Evolutionary conservation across 805 yeast genomes (phyloP).

Genomic region (Candida arabinofermentans): DNA sequence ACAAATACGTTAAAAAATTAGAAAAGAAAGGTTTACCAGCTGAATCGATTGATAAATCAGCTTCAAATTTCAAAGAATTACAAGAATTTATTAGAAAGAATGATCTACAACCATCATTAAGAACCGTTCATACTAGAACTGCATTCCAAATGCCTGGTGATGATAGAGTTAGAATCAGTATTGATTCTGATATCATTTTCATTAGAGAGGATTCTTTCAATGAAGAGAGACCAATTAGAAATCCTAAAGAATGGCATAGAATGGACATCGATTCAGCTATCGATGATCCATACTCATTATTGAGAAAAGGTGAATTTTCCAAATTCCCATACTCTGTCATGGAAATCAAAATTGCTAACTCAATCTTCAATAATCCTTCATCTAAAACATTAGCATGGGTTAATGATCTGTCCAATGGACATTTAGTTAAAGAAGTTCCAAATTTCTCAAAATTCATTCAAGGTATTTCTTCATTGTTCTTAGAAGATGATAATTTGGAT

Average conservation of each 20-base stretch:
- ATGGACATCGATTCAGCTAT: constrained; percentile 80
- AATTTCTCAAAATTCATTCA: constrained; percentile 90
- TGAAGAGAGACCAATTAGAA: constrained; percentile 79
- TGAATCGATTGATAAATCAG: constrained; percentile 47
- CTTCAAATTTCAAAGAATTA: constrained; percentile 53
- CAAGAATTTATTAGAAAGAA: constrained; percentile 60
- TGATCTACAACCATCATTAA: constrained; percentile 76
- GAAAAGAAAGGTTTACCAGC: constrained; percentile 55
- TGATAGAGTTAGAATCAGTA: constrained; percentile 82
- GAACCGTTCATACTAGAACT: constrained; percentile 84
- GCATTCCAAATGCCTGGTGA: constrained; percentile 99
- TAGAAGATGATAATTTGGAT: constrained; percentile 88
- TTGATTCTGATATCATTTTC: constrained; percentile 83
- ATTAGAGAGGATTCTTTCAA: constrained; percentile 91
- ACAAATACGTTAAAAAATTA: constrained; percentile 57
- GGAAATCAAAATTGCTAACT: constrained; percentile 63
- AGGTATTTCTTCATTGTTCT: constrained; percentile 82
- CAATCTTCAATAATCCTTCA: constrained; percentile 47
- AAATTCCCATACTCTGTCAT: constrained; percentile 84
- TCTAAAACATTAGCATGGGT: constrained; percentile 62
- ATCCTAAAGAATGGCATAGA: constrained; percentile 89
- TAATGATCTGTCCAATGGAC: constrained; percentile 76
- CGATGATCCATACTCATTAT: constrained; percentile 61
- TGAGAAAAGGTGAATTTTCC: constrained; percentile 81
- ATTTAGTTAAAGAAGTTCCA: constrained; percentile 89